These are phyloP conservation scores for Antitrichia curtipendula DNA, from an alignment of 225 moss, liverwort and hornwort genomes.

Conservation along the genomic window DNA sequence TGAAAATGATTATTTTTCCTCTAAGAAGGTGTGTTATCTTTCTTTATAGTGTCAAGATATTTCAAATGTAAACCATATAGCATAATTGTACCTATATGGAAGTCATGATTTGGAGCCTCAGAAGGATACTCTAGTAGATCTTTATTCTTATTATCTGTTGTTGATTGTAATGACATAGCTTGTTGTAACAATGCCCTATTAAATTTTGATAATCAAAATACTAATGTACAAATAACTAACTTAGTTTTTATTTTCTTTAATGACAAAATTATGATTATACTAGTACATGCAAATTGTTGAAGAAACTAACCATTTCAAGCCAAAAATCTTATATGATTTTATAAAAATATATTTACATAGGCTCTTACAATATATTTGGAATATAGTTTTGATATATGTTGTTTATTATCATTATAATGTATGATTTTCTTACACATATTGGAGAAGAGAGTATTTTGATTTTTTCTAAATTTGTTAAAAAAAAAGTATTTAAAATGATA, in stretches of 20 bases:
- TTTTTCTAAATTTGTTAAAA: background rate
- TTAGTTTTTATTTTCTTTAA: background rate
- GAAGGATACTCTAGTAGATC: background rate
- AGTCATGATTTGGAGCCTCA: background rate
- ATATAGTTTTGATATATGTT: no score
- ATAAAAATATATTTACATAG: background rate
- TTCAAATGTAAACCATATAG: background rate
- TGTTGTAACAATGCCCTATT: background rate
- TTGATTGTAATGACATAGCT: background rate
- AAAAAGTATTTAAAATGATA: no score
- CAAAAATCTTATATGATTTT: background rate
- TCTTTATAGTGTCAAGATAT: background rate
- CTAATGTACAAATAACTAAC: no score
- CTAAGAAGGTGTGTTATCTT: no score
- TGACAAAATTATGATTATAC: fast-evolving
- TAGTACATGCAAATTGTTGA: background rate
- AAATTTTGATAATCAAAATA: background rate
- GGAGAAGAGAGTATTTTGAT: background rate
- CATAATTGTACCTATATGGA: background rate
- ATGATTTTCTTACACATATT: background rate
- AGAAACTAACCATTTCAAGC: no score
- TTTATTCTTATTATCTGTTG: background rate
- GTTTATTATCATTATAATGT: background rate
- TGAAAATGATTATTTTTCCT: background rate
- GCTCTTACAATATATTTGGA: no score